Evolutionary conservation across 1,284 basidiomycete species (phyloP).

Genomic region (Mycosarcoma maydis): DNA sequence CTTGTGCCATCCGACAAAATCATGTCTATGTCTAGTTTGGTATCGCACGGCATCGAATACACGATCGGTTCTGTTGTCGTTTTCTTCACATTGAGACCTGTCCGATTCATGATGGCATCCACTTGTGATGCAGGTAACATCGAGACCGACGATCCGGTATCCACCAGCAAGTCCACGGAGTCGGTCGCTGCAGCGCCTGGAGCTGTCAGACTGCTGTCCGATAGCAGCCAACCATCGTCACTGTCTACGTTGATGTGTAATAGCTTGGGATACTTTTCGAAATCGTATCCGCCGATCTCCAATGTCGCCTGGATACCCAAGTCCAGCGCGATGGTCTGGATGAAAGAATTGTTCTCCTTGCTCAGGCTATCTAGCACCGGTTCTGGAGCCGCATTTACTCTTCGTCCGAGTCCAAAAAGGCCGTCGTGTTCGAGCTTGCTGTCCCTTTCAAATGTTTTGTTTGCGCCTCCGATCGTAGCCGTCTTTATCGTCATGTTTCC

Average conservation of each 20-base stretch:
- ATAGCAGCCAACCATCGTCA: slow-evolving; percentile 25
- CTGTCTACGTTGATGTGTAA: slow-evolving; percentile 10
- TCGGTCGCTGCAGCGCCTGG: not conserved
- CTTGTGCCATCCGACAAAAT: slow-evolving; percentile 23
- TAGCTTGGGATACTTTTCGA: slow-evolving; percentile 18
- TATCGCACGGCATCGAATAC: slow-evolving; percentile 37
- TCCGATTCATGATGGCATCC: slow-evolving; percentile 31
- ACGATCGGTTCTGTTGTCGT: slow-evolving; percentile 22
- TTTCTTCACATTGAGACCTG: slow-evolving; percentile 15
- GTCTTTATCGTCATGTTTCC: not conserved
- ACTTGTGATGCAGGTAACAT: slow-evolving; percentile 26
- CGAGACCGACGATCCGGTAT: slow-evolving; percentile 37
- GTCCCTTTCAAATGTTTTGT: slow-evolving; percentile 29
- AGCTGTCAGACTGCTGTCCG: slow-evolving; percentile 13
- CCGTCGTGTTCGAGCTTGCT: slow-evolving; percentile 36
- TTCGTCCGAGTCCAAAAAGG: slow-evolving; percentile 22
- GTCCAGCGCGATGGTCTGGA: slow-evolving; percentile 16
- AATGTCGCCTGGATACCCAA: slow-evolving; percentile 10
- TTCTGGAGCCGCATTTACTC: slow-evolving; percentile 3
- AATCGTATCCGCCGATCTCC: slow-evolving; percentile 38
- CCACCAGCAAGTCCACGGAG: slow-evolving; percentile 20
- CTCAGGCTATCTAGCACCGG: slow-evolving; percentile 15
- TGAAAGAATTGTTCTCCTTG: slow-evolving; percentile 1
- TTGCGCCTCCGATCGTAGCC: slow-evolving; percentile 28
- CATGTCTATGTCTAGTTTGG: slow-evolving; percentile 25